A percentile compares a stretch with the other conserved stretches of the same genome.
Evolutionary conservation across 2,329 filamentous ascomycete genomes (phyloP).

Genomic region (Sporothrix globosa): DNA sequence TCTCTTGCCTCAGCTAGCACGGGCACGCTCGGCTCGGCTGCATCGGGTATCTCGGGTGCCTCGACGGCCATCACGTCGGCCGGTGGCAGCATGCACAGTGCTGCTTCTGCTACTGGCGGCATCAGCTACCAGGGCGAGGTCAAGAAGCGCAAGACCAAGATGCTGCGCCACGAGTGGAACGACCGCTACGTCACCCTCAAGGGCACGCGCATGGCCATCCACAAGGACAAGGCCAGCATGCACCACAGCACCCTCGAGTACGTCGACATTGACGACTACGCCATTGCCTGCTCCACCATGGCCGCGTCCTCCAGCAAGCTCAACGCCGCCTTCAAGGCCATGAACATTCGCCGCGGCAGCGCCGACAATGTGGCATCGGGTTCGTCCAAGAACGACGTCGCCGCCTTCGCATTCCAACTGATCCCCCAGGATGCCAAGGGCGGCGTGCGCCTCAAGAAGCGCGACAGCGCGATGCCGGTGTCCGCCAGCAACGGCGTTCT

Average conservation of each 20-base stretch:
- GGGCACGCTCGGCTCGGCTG: constrained; percentile 35
- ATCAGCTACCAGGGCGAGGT: constrained; percentile 81
- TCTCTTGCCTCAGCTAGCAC: constrained; percentile 35
- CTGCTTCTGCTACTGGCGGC: constrained; percentile 49
- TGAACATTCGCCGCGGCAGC: constrained; percentile 62
- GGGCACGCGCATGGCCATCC: constrained; percentile 74
- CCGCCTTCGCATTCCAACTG: constrained; percentile 82
- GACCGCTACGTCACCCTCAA: constrained; percentile 88
- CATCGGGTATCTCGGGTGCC: constrained; percentile 37
- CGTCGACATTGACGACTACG: constrained; percentile 87
- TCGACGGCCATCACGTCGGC: constrained; percentile 36
- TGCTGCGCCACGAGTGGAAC: constrained; percentile 92
- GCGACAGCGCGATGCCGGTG: constrained; percentile 50
- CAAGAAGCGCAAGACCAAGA: constrained; percentile 88
- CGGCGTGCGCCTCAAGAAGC: constrained; percentile 54
- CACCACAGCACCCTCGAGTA: constrained; percentile 68
- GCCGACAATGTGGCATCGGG: constrained; percentile 49
- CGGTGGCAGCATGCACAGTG: constrained; percentile 37
- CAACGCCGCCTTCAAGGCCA: constrained; percentile 81
- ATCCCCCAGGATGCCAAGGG: constrained; percentile 68
- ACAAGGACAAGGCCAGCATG: constrained; percentile 61
- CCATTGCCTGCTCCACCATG: constrained; percentile 78
- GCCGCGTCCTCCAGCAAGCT: constrained; percentile 78
- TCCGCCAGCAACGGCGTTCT: not conserved
- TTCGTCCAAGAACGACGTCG: constrained; percentile 54